phyloP scores from a whole-genome alignment of 805 yeast species.

The Scheffersomyces lignosus region DNA sequence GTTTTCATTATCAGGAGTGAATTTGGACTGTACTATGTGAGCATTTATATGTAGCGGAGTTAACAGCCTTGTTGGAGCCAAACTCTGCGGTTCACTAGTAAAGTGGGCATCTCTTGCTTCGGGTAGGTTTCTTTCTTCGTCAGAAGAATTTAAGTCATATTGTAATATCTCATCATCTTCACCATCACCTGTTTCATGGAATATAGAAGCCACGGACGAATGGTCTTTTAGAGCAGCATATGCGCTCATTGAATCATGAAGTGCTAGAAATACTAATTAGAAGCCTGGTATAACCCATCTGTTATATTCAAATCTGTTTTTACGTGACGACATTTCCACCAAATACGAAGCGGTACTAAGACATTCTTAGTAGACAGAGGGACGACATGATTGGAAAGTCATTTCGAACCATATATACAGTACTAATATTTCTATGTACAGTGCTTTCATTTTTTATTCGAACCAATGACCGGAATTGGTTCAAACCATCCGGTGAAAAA shows the following conservation, averaged over 20 bases:
- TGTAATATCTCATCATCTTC: conserved; percentile 15
- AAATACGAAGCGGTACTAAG: too few species aligned
- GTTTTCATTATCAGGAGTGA: conserved; percentile 39
- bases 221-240: conserved; percentile 29
- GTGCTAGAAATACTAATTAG: too few species aligned
- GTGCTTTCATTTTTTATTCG: too few species aligned
- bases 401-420: too few species aligned
- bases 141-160: conserved; percentile 30
- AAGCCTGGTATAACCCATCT: too few species aligned
- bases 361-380: too few species aligned
- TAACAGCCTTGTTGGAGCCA: not conserved
- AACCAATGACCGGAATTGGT: too few species aligned
- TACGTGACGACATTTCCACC: too few species aligned
- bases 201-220: conserved; percentile 9
- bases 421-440: too few species aligned
- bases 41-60: not conserved
- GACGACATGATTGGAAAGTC: too few species aligned
- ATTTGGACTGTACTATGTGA: conserved; percentile 29
- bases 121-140: conserved; percentile 13
- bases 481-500: too few species aligned
- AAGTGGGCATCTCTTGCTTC: not conserved
- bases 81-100: not conserved
- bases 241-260: conserved; percentile 27
- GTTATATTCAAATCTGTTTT: too few species aligned
- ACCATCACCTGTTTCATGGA: conserved; percentile 8